Base-by-base conservation (phyloP, 2,329 filamentous ascomycete species). In the Rasamsonia emersonii region DNA sequence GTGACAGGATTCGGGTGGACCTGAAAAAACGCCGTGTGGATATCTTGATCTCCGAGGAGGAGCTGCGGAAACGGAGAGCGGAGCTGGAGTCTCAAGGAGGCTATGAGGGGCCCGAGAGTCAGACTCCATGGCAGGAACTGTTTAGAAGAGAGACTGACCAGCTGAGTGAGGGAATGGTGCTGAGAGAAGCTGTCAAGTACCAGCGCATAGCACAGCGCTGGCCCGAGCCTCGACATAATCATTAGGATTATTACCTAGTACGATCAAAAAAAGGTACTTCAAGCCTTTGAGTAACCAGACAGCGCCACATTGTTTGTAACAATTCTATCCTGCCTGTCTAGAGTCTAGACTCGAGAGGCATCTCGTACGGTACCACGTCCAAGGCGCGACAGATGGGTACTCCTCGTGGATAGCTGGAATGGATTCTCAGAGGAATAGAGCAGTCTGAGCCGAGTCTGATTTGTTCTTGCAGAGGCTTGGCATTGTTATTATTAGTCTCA, bases 61-160 rank as follows among this genome's bases (percentile, higher is more conserved):
- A 70, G 39, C 47, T 72, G 18, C 45, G 46, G 20, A 38, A 43
- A 13, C 53, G 70, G 17, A 51, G 61, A 18, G 44, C 53, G 17
- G 53, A 56, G 23, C 44, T 67, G 4, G 52, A 62, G 9, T 47
- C 46, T 0, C 43, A 47, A 8, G 60, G 61, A 3, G 61, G 63
- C 2, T 64, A 65, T 34, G 38, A 40, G 10, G 42, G 46, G 1
- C 58, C 61, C 2, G 54, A 61, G 31, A 65, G 59, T 39, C 62
- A 65, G 35, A 71, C 66, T 3, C 65, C 66, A 2, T 70, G 67
- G 67, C 66, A 70, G 42, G 66, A 69, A 29, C 54, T 71, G 10
- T 68, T 67, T 49, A 51, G 67, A 3, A 55, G 59, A 11, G 65
- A 70, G 42, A 60, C 59, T 0, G 59, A 58, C 11, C 61, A 65